Base-by-base conservation (phyloP, 345 rosid genomes). In the Litchi chinensis region DNA sequence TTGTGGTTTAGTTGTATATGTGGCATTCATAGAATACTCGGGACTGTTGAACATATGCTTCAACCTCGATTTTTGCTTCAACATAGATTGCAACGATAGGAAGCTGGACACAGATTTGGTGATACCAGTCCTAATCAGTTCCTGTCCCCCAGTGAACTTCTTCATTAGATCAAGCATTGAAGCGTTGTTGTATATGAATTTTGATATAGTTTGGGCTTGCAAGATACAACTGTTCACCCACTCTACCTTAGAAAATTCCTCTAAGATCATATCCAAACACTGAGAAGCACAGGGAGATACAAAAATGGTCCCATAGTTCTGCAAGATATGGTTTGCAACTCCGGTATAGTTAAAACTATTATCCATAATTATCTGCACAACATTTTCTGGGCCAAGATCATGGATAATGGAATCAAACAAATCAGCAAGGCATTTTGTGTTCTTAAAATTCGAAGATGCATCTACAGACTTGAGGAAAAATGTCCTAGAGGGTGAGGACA, bases 271-370 rank as follows among this genome's bases (percentile, higher is more conserved):
- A 77, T 91, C 93, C 88, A 92, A 68, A 80, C 95, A 91, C n/a
- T 87, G 95, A 83, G 98, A 92, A 79, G 92, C 95, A 85, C 97
- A 94, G 12, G 93, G 94, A 76, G 98, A 91, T 37, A 90, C 95
- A 57, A 94, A 92, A 75, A 92, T 87, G 78, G 86, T 87, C 79
- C 87, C 94, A 59, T 94, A 91, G 75, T 84, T 92, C 84, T 92
- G 95, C 75, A 86, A 75, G 77, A 92, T 88, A 86, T 94, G 93
- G 83, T 76, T 92, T 16, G 92, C 89, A 81, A 94, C 75, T 39
- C 97, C 94, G 0, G 89, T 80, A 76, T 91, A 87, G 86, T 85
- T 88, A 79, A 94, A 82, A 81, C 85, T 86, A 63, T 82, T 88
- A 83, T 92, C 95, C 88, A 92, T 83, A 67, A 94, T 92, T 73